Conservation (phyloP, 1,284 basidiomycete species). For the Mycena sp. region DNA sequence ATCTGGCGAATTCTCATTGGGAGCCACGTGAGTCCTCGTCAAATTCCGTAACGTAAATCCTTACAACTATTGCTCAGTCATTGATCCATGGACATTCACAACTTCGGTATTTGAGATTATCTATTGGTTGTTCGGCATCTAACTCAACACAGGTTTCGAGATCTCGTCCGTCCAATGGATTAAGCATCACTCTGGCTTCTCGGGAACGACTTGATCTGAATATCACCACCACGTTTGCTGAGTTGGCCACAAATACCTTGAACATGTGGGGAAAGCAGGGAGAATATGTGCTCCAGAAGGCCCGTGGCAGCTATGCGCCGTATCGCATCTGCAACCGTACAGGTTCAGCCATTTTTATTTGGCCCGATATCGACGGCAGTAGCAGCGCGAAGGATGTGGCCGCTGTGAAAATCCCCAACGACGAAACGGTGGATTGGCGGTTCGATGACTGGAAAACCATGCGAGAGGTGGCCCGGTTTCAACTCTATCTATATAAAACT, state of each 20-base stretch:
- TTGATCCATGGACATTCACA: conserved; percentile 96
- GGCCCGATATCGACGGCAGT: conserved; percentile 78
- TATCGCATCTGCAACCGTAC: conserved; percentile 95
- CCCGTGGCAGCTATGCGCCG: conserved; percentile 90
- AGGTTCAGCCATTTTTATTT: conserved; percentile 83
- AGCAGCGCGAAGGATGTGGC: conserved; percentile 55
- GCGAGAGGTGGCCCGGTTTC: conserved; percentile 75
- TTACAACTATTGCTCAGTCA: conserved; percentile 61
- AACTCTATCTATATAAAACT: not conserved
- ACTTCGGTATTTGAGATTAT: conserved; percentile 61
- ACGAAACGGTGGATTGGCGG: conserved; percentile 90
- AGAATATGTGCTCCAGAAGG: conserved; percentile 76
- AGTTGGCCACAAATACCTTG: conserved; percentile 82
- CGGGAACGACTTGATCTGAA: conserved; percentile 92
- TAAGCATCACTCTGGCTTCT: conserved; percentile 76
- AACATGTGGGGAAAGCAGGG: conserved; percentile 81
- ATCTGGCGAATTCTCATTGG: conserved; percentile 98
- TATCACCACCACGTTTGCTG: conserved; percentile 91
- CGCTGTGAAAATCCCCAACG: conserved; percentile 71
- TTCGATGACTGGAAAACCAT: conserved; percentile 97
- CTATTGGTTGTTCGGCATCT: not conserved
- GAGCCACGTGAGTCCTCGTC: conserved; percentile 78
- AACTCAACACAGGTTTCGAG: conserved; percentile 52
- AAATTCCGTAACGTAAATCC: conserved; percentile 2
- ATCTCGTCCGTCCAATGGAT: conserved; percentile 27